Base-by-base conservation (phyloP, 495 filamentous ascomycete species). In the Cercophora scortea region DNA sequence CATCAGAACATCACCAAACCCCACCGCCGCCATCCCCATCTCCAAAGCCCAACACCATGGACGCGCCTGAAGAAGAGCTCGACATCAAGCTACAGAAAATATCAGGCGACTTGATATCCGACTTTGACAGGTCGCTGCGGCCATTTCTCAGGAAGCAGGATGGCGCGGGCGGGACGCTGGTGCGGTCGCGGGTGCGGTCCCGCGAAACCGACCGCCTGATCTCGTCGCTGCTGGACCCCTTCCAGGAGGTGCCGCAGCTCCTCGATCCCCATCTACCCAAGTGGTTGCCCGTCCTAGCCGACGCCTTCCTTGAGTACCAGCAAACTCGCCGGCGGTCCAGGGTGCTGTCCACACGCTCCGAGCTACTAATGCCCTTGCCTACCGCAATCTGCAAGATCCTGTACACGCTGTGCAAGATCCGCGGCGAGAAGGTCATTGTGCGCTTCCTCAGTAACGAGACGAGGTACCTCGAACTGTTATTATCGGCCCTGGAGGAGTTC, bases 211-310 rank as follows among this genome's bases (percentile, higher is more conserved):
- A 68, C n/a, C 71, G 74, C 8, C 53, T 79, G 45, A 63, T 75
- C 43, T 61, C 57, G 1, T 55, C 74, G 68, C 67, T 95, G 76
- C 76, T 98, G 34, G 90, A 95, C 54, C 88, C 85, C 36, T 97
- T 97, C 62, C 93, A 96, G 76, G 93, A 96, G 71, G 86, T 89
- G 59, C 92, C 93, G 16, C 93, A 99, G 64, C 80, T 99, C 5
- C 80, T 99, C n/a, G 93, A 99, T 67, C 85, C 90, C 1, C 76
- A 93, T 64, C 78, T 99, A 42, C 79, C 83, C 52, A 73, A 71
- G 52, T 80, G 94, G 62, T 66, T 98, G 39, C 81, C 87, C 34
- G 72, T 78, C 8, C 74, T 96, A 43, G 83, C 88, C 16, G 75
- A 81, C 62, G 83, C 85, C 36, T 92, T 88, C 56, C 70, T 96